Conservation (phyloP, 352 stramenopile species). For the Globisporangium nagaii region DNA sequence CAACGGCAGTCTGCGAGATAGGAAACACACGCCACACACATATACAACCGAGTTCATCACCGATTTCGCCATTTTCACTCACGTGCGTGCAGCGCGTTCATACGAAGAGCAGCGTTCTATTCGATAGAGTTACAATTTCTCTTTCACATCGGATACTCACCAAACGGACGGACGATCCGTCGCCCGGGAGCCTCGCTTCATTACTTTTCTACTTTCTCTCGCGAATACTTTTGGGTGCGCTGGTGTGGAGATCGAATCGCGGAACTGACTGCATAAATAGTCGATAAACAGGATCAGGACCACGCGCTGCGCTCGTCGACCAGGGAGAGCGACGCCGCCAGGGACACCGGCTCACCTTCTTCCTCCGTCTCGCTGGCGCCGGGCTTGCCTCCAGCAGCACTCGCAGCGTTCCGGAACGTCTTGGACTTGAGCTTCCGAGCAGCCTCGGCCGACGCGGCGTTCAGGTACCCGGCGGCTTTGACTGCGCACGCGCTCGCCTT, state of each 20-base stretch:
- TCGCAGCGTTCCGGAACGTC: slow-evolving; percentile 10
- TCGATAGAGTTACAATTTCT: neutral
- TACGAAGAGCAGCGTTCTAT: neutral
- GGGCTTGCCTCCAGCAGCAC: slow-evolving; percentile 9
- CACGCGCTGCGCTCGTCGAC: neutral
- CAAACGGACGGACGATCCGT: neutral
- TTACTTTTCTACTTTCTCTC: too few species aligned
- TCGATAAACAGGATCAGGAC: neutral
- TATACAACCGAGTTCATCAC: too few species aligned
- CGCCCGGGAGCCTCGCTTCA: too few species aligned
- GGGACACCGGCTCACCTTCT: slow-evolving; percentile 10
- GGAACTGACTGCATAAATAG: neutral
- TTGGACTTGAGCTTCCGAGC: slow-evolving; percentile 45
- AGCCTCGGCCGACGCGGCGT: slow-evolving; percentile 44
- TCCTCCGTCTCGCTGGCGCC: slow-evolving; percentile 29
- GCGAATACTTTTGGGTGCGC: neutral
- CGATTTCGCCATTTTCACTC: too few species aligned
- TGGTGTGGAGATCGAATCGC: too few species aligned
- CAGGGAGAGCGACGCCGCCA: neutral
- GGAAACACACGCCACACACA: neutral
- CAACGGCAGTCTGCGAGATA: too few species aligned
- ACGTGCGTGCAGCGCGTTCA: neutral
- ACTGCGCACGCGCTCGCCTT: slow-evolving; percentile 30
- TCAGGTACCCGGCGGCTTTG: slow-evolving; percentile 41
- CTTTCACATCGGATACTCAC: neutral